Evolutionary conservation across 164 flowering plant genomes (phyloP), one percentile per base, ranked within the genome.

Genomic region (Tinospora cordifolia): DNA sequence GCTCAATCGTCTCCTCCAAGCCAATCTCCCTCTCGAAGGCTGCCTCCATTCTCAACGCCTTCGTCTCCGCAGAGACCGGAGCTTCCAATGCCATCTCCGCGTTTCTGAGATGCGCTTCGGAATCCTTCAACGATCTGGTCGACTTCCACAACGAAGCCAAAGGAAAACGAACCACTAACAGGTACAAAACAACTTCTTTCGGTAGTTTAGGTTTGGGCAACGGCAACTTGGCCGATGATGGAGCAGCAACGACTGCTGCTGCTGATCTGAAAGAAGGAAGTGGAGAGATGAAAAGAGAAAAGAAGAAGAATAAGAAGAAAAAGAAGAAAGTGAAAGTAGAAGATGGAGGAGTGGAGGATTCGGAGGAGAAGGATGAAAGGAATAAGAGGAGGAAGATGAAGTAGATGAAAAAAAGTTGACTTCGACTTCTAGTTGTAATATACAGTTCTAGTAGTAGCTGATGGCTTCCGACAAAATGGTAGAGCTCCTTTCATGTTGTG

Each of bases 11-110:
- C 27, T 72, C 75, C 25, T 76, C 79, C 17, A 75, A 75, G 60
- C 80, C 84, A 40, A 69, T 79, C 40, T 75, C 80, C 14, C 72
- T 77, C 36, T 54, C 77, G 7, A 72, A 75, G 71, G 84, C 82
- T 0, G 63, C 84, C 7, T 24, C 69, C 7, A 51, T 36, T 64
- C 75, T 81, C 9, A 63, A 76, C 47, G 66, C 12, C 13, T 81
- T 79, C n/a, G 27, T 73, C 34, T 47, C 79, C n/a, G 27, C 69
- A 0, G 76, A 79, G 0, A 77, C 64, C 13, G 78, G 77, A 25
- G 80, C 78, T 27, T 75, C 80, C 3, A 71, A 66, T 24, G 78
- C 80, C 3, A 44, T 76, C 34, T 22, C 75, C 0, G 70, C 67
- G 7, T 81, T 75, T 69, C 73, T 81, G 26, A 58, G 60, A 30